phyloP scores from a whole-genome alignment of 2,329 filamentous ascomycete species.

The Sclerotinia subarctica region DNA sequence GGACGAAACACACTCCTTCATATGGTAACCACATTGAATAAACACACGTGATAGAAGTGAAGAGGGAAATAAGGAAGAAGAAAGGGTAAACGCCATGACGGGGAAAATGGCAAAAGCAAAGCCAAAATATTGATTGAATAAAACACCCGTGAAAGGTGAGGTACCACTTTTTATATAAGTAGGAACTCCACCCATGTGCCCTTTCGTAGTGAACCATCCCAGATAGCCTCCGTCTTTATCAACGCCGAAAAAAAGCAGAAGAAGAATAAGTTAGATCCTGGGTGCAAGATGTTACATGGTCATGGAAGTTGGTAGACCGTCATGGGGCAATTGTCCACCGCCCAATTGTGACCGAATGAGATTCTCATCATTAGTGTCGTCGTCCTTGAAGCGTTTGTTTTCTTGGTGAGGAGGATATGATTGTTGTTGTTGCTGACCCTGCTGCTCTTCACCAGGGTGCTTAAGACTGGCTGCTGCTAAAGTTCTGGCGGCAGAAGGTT shows the following conservation, averaged over 20 bases:
- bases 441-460: slow-evolving; percentile 29
- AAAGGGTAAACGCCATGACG: not conserved
- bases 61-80: not conserved
- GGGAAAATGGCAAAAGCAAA: not conserved
- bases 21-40: slow-evolving; percentile 2
- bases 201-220: slow-evolving; percentile 2
- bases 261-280: slow-evolving; percentile 8
- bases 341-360: slow-evolving; percentile 52
- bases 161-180: slow-evolving; percentile 14
- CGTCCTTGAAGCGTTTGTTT: slow-evolving; percentile 41
- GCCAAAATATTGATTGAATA: not conserved
- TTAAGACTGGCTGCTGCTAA: slow-evolving; percentile 39
- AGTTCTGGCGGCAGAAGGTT: slow-evolving; percentile 39
- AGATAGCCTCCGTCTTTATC: slow-evolving; percentile 13
- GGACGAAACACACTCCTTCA: not conserved
- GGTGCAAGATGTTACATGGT: slow-evolving; percentile 26
- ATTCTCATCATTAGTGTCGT: slow-evolving; percentile 50
- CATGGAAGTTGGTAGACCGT: slow-evolving; percentile 30
- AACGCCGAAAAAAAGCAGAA: slow-evolving; percentile 18
- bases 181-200: slow-evolving; percentile 10
- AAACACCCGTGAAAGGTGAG: not conserved
- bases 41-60: slow-evolving; percentile 5
- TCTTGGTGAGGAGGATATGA: slow-evolving; percentile 7
- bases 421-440: slow-evolving; percentile 27
- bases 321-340: slow-evolving; percentile 37